Percentiles rank a stretch among this genome's conserved stretches.
Conservation (phyloP, 176 grass and related monocot genomes). For the Otatea glauca region DNA sequence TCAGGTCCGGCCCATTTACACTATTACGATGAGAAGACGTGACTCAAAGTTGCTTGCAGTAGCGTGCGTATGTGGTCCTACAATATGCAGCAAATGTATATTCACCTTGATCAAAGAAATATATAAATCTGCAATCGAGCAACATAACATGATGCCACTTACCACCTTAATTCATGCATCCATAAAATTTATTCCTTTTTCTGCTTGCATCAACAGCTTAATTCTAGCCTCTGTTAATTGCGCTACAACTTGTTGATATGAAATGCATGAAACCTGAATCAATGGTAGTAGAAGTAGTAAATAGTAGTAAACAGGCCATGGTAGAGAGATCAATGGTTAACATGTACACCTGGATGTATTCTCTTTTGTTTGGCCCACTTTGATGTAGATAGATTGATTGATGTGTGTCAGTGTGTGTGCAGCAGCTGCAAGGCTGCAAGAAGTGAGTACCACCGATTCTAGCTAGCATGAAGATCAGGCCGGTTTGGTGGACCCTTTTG, state of each 20-base stretch:
- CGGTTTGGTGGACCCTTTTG: too few species aligned
- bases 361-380: constrained; percentile 21
- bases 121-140: too few species aligned
- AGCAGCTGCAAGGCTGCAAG: neutral
- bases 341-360: neutral
- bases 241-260: neutral
- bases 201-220: neutral
- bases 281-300: neutral
- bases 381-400: constrained; percentile 2
- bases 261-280: neutral
- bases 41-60: too few species aligned
- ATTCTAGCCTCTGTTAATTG: neutral
- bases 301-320: neutral
- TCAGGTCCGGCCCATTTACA: too few species aligned
- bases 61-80: too few species aligned
- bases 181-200: too few species aligned
- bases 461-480: constrained; percentile 54
- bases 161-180: too few species aligned
- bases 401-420: constrained; percentile 22
- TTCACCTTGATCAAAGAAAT: too few species aligned
- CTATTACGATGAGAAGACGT: too few species aligned
- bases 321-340: neutral
- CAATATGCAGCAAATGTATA: too few species aligned
- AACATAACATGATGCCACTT: too few species aligned
- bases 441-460: neutral